Evolutionary conservation across 768 basidiomycete species (phyloP).

Genomic region (Amyloporia xantha): DNA sequence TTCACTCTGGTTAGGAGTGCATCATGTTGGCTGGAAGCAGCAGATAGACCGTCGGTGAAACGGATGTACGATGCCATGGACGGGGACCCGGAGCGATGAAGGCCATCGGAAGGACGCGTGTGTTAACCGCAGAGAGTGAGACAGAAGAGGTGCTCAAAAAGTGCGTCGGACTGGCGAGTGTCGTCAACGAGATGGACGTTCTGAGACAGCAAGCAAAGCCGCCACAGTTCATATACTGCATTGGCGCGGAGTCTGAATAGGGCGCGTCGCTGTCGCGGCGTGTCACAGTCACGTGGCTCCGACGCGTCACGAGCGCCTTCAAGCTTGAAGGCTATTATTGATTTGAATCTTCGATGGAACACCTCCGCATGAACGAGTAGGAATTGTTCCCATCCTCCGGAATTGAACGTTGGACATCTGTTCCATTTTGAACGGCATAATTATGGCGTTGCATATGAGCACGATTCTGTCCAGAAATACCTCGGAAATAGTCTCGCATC

Average conservation of each 20-base stretch:
- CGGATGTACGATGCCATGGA: conserved; percentile 20
- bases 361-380: no score
- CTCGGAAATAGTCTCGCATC: conserved; percentile 10
- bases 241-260: background rate
- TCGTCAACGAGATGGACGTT: conserved; percentile 12
- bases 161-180: conserved; percentile 6
- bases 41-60: conserved; percentile 25
- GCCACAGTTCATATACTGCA: no score
- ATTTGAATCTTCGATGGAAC: no score
- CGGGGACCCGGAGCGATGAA: conserved; percentile 45
- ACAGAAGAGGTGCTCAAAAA: background rate
- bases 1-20: conserved; percentile 42
- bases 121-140: background rate
- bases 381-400: no score
- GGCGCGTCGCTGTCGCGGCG: background rate
- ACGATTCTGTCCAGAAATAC: conserved; percentile 13
- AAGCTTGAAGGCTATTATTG: no score
- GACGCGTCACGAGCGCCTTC: background rate
- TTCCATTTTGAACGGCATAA: no score
- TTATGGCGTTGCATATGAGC: conserved; percentile 13
- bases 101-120: conserved; percentile 21
- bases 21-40: conserved; percentile 45
- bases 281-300: background rate
- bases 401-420: no score
- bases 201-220: background rate